Base-by-base conservation (phyloP, 495 filamentous ascomycete species). In the Daldinia bambusicola region DNA sequence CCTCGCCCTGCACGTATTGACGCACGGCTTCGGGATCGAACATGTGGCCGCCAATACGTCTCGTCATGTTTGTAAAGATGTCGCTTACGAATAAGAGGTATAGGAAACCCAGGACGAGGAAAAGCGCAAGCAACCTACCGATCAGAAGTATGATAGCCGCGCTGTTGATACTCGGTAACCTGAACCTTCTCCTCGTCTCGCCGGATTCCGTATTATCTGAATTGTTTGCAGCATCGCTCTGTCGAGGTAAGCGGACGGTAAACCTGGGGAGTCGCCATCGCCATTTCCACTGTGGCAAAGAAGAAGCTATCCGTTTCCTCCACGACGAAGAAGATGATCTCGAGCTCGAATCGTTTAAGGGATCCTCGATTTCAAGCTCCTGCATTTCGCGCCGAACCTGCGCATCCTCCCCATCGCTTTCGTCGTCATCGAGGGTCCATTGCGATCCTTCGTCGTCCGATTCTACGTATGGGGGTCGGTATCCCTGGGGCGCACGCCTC, bases 311-410 rank as follows among this genome's bases (percentile, higher is more conserved):
- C 65, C 86, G 75, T 78, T 84, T 84, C 59, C 80, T 82, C 84
- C 83, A 85, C 20, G 80, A 67, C 1, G 78, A 80, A 22, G 79
- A 78, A 12, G 74, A 74, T 16, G 83, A 78, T 32, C 76, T 67
- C 9, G 65, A 74, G 38, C 69, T 75, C 71, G 68, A 83, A 56
- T 64, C 79, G 58, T 76, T 82, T 59, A 84, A 86, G 4, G 89
- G 89, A 74, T 97, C 95, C 68, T 93, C 83, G 6, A 97, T 87
- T 74, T 97, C 95, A 87, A 99, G 88, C 84, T 97, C 91, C 70
- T 93, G 88, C 80, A 98, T 90, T 80, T 94, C 92, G 71, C 89
- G 85, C 65, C 91, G 88, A 55, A 97, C 82, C 59, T 91, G 92
- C 55, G 78, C 79, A 55, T 84, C 81, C 67, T 83, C 80, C 55